A percentile compares a stretch with the other conserved stretches of the same genome.
Evolutionary conservation across 345 rosid genomes (phyloP).

Genomic region (Microthlaspi erraticum): DNA sequence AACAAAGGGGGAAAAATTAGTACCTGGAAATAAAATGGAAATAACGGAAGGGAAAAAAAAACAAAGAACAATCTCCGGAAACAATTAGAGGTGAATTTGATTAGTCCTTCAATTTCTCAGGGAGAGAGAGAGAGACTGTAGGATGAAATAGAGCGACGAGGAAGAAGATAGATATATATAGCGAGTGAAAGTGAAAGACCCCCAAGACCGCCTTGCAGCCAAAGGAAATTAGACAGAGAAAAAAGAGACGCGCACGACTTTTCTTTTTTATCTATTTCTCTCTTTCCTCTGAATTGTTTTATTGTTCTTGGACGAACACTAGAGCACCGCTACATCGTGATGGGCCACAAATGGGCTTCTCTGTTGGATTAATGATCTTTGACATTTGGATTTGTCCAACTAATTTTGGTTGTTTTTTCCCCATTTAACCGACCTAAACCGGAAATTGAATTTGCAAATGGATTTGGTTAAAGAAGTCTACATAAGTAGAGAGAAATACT

Average conservation of each 20-base stretch:
- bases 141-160: conserved; percentile 18
- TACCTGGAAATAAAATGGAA: conserved; percentile 29
- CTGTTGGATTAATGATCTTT: not conserved
- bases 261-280: not conserved
- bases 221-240: conserved; percentile 16
- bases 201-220: conserved; percentile 41
- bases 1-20: not conserved
- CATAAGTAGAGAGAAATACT: no score
- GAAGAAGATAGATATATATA: conserved; percentile 38
- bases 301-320: conserved; percentile 35
- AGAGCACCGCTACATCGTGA: conserved; percentile 13
- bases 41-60: conserved; percentile 2
- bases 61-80: conserved; percentile 19
- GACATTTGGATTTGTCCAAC: no score
- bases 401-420: no score
- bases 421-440: conserved; percentile 24
- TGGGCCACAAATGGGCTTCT: conserved; percentile 31
- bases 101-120: conserved; percentile 20
- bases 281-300: not conserved
- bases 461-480: not conserved
- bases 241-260: conserved; percentile 33
- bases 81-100: conserved; percentile 25
- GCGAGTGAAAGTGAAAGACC: conserved; percentile 18
- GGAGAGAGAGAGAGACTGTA: conserved; percentile 22
- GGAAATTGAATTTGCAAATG: not conserved